phyloP scores from a whole-genome alignment of 108 stramenopile genomes.

The Mediolabrus comicus region DNA sequence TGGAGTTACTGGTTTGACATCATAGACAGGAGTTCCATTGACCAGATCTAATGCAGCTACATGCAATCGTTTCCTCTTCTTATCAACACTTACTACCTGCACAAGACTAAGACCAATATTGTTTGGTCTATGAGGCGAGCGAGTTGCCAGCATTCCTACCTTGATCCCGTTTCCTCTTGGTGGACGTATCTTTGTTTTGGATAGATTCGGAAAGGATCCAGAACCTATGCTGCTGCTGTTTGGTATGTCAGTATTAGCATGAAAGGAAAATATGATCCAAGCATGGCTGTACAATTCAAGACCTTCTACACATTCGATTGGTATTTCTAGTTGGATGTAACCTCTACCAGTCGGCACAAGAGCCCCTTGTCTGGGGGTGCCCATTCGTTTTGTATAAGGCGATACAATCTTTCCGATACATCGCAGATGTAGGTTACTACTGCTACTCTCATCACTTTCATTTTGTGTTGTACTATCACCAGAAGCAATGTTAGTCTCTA shows the following conservation, averaged over 20 bases:
- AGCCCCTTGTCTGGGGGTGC: constrained; percentile 81
- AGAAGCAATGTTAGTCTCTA: neutral
- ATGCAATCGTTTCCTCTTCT: constrained; percentile 50
- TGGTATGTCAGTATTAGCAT: constrained; percentile 89
- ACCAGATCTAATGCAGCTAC: constrained; percentile 83
- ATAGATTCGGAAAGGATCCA: constrained; percentile 20
- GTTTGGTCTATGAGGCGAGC: constrained; percentile 97
- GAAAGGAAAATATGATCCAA: constrained; percentile 95
- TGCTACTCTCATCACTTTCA: neutral
- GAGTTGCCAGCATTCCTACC: constrained; percentile 90
- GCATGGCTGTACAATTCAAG: constrained; percentile 84
- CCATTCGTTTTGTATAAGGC: constrained; percentile 85
- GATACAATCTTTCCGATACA: constrained; percentile 73
- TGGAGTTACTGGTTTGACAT: constrained; percentile 92
- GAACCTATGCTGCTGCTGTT: constrained; percentile 13
- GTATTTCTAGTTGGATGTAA: constrained; percentile 59
- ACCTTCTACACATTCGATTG: constrained; percentile 65
- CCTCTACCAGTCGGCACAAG: constrained; percentile 71
- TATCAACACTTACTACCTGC: constrained; percentile 60
- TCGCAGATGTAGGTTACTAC: constrained; percentile 30
- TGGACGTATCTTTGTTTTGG: constrained; percentile 77
- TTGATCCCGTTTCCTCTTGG: constrained; percentile 75
- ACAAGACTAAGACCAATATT: constrained; percentile 90
- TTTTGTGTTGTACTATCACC: constrained; percentile 1
- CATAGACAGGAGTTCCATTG: constrained; percentile 91